Evolutionary conservation across 2,329 filamentous ascomycete species (phyloP), one percentile per base, ranked within the genome.

Genomic region (Pseudocercospora cruenta): DNA sequence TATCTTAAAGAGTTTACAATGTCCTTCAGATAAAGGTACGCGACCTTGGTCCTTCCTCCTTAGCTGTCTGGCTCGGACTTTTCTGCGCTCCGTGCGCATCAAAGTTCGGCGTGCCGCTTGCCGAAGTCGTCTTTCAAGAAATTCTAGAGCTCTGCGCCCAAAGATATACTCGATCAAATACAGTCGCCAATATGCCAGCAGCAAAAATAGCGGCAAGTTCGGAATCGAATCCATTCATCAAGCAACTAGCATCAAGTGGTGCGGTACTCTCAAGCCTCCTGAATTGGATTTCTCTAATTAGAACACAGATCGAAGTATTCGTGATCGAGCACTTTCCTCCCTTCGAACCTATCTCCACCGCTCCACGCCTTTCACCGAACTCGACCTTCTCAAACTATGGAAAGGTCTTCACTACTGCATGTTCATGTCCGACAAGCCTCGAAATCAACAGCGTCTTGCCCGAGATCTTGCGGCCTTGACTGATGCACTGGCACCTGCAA

Each of bases 401-500:
- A 96, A 96, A 77, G 94, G 93, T 4, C 87, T 98, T 21, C 97
- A 95, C 83, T 97, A 93, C 84, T 88, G 87, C 86, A 82, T 62
- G 82, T 97, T 93, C 90, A 95, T 97, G 89, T 93, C 90, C 79
- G 94, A 97, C 83, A 91, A 93, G 57, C 90, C 93, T 10, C 82
- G 89, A n/a, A 90, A 91, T 2, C 94, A 97, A 82, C 93, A 97
- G 83, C 87, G 87, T 51, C 90, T 98, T 54, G 91, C 91, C 72
- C 82, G 85, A 71, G 90, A 94, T 68, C 90, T 98, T 63, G 91
- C 93, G 51, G 86, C 81, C 1, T 87, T 97, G 58, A 78, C 91
- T 53, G 84, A 86, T 68, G 80, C 84, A 22, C 82, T 94, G 28
- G 75, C 71, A 1, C 55, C 60, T 16, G 65, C 71, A 51, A 77